Percentiles rank a stretch among this genome's conserved stretches.
phyloP scores from a whole-genome alignment of 164 flowering plant species.

The Dillenia turbinata region DNA sequence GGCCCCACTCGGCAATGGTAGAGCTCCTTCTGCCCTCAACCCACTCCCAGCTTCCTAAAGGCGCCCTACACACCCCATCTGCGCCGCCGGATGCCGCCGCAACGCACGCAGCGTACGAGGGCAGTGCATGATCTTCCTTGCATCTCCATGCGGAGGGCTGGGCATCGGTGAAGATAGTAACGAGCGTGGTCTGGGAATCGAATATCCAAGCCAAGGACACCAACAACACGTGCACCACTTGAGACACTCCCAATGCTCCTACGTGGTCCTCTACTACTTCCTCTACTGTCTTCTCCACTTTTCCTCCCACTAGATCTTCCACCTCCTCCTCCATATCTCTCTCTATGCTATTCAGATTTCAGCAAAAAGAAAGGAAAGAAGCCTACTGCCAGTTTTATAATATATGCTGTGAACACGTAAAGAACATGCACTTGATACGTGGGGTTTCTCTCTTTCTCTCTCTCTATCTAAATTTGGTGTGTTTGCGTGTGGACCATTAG shows the following conservation, averaged over 20 bases:
- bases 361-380: no score
- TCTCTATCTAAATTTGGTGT: no score
- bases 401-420: no score
- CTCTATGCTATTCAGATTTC: no score
- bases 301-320: background rate
- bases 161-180: constrained; percentile 57
- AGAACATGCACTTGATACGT: no score
- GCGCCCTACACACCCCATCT: constrained; percentile 30
- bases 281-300: constrained; percentile 42
- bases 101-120: background rate
- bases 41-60: constrained; percentile 59
- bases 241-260: constrained; percentile 56
- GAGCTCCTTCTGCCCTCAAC: constrained; percentile 39
- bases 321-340: no score
- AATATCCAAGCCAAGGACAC: constrained; percentile 61
- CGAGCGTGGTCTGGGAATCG: constrained; percentile 52
- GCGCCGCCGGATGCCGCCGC: constrained; percentile 1
- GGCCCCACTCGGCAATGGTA: constrained; percentile 54
- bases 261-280: constrained; percentile 48
- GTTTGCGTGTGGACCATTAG: no score
- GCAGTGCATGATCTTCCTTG: constrained; percentile 13
- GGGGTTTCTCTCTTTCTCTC: no score
- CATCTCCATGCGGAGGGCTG: constrained; percentile 53
- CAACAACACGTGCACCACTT: constrained; percentile 48
- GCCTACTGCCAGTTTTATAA: no score